These are phyloP conservation scores for Penicillium alfredii DNA, from an alignment of 495 filamentous ascomycete species.

Conservation along the genomic window DNA sequence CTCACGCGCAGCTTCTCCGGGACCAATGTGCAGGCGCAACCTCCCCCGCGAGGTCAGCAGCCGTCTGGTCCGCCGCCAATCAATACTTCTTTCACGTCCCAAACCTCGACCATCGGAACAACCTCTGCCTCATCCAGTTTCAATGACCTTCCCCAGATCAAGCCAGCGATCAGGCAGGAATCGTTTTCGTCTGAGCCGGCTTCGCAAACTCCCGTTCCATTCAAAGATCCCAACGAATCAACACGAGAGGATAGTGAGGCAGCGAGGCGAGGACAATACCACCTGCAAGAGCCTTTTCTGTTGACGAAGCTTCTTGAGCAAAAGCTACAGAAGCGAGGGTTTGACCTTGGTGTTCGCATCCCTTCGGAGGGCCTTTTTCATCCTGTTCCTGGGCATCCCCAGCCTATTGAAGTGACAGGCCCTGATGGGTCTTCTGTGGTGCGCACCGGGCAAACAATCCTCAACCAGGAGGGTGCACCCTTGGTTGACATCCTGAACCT, in stretches of 20 bases:
- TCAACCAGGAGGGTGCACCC: slow-evolving; percentile 60
- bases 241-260: slow-evolving; percentile 40
- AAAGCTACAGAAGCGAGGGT: slow-evolving; percentile 41
- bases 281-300: slow-evolving; percentile 56
- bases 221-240: slow-evolving; percentile 38
- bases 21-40: slow-evolving; percentile 38
- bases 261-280: slow-evolving; percentile 45
- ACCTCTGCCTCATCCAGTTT: slow-evolving; percentile 35
- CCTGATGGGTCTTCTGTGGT: slow-evolving; percentile 50
- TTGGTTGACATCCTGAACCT: slow-evolving; percentile 71
- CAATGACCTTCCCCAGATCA: slow-evolving; percentile 30
- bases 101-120: slow-evolving; percentile 38
- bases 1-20: slow-evolving; percentile 56
- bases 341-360: slow-evolving; percentile 55
- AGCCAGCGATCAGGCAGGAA: slow-evolving; percentile 28
- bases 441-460: slow-evolving; percentile 52
- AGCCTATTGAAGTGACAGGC: slow-evolving; percentile 49
- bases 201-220: slow-evolving; percentile 26
- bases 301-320: slow-evolving; percentile 43
- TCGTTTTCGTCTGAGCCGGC: slow-evolving; percentile 30
- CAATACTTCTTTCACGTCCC: slow-evolving; percentile 37
- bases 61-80: slow-evolving; percentile 31
- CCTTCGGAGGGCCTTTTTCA: slow-evolving; percentile 58
- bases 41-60: slow-evolving; percentile 40
- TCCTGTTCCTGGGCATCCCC: slow-evolving; percentile 41